These are phyloP conservation scores for Neopestalotiopsis rosae DNA, from an alignment of 2,329 filamentous ascomycete genomes.

Conservation along the genomic window DNA sequence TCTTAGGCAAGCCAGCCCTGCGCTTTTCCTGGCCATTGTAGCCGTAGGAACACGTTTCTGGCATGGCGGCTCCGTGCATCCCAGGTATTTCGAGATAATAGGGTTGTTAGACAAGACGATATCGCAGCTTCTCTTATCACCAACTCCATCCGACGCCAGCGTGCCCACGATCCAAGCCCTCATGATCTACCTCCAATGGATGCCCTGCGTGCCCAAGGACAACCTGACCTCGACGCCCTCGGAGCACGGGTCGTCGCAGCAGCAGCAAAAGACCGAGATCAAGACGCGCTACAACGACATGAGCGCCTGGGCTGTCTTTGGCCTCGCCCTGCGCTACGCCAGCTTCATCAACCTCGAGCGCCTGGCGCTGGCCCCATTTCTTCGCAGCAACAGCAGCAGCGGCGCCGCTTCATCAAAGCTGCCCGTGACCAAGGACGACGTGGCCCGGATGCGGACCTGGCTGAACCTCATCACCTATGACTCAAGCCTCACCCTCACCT, in stretches of 20 bases:
- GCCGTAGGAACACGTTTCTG: slow-evolving; percentile 13
- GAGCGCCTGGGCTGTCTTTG: slow-evolving; percentile 14
- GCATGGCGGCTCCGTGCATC: slow-evolving; percentile 5
- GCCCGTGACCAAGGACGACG: not conserved
- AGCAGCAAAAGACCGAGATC: not conserved
- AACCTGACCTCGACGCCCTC: not conserved
- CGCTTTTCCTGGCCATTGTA: slow-evolving; percentile 5
- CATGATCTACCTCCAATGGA: slow-evolving; percentile 17
- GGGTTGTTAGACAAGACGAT: slow-evolving; percentile 3
- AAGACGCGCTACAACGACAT: slow-evolving; percentile 16
- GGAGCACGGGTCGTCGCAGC: not conserved
- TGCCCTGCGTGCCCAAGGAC: slow-evolving; percentile 9
- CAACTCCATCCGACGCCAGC: slow-evolving; percentile 7
- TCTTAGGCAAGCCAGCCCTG: not conserved
- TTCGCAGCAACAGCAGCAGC: no score
- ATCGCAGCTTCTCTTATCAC: slow-evolving; percentile 7
- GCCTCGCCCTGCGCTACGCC: slow-evolving; percentile 10
- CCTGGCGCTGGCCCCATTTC: slow-evolving; percentile 8
- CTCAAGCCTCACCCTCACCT: slow-evolving; percentile 5
- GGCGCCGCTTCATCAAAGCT: not conserved
- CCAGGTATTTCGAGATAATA: slow-evolving; percentile 10
- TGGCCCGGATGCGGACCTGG: slow-evolving; percentile 9
- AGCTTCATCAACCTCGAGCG: slow-evolving; percentile 10
- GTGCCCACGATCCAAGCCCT: slow-evolving; percentile 6
- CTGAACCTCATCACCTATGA: slow-evolving; percentile 14